Evolutionary conservation across 106 monocot species (phyloP).

Genomic region (Ottelia alismoides): DNA sequence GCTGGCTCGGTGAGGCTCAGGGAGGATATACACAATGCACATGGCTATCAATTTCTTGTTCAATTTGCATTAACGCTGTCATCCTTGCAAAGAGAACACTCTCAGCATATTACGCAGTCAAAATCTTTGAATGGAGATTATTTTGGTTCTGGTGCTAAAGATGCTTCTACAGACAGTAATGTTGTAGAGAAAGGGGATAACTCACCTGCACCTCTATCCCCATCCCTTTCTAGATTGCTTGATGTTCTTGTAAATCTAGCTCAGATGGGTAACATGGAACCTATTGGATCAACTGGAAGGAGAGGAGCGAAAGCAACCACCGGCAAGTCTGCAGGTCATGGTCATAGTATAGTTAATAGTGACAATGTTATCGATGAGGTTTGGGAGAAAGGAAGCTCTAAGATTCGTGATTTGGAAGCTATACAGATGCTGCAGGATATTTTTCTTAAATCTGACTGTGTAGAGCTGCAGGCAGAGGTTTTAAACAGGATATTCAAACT

Average conservation of each 20-base stretch:
- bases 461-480: conserved; percentile 88
- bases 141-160: conserved; percentile 17
- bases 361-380: conserved; percentile 59
- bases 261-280: conserved; percentile 73
- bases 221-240: conserved; percentile 67
- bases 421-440: conserved; percentile 99
- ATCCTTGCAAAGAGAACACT: conserved; percentile 32
- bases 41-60: conserved; percentile 98
- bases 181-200: conserved; percentile 9
- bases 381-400: conserved; percentile 50
- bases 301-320: conserved; percentile 35
- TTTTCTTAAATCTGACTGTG: conserved; percentile 84
- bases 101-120: conserved; percentile 14
- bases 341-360: conserved; percentile 53
- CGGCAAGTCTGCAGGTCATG: conserved; percentile 39
- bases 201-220: conserved; percentile 52
- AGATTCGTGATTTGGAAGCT: conserved; percentile 88
- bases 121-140: conserved; percentile 14
- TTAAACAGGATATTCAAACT: conserved; percentile 96
- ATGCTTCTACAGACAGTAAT: no score
- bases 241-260: conserved; percentile 94
- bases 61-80: conserved; percentile 91
- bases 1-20: conserved; percentile 60
- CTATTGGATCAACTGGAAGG: conserved; percentile 10
- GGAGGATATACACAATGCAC: conserved; percentile 99